Percentiles rank a stretch among this genome's conserved stretches.
phyloP scores from a whole-genome alignment of 2,329 filamentous ascomycete genomes.

The Polychaeton citri region DNA sequence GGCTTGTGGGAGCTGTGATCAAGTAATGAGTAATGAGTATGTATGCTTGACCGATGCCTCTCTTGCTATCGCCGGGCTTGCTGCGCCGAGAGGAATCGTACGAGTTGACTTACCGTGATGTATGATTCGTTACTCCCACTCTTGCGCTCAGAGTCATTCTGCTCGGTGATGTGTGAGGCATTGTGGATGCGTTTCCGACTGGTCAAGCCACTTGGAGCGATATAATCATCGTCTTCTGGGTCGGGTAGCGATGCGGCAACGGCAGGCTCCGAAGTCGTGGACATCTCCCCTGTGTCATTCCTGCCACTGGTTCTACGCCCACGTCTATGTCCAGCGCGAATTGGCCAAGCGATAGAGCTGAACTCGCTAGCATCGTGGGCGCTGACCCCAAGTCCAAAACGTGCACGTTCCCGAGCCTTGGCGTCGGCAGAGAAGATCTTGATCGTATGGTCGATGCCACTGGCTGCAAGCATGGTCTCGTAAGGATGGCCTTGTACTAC shows the following conservation, averaged over 20 bases:
- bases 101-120: constrained; percentile 31
- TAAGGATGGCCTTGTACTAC: constrained; percentile 56
- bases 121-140: constrained; percentile 45
- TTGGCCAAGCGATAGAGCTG: constrained; percentile 25
- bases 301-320: constrained; percentile 3
- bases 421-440: constrained; percentile 54
- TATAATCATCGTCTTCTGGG: constrained; percentile 17
- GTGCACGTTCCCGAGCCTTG: constrained; percentile 43
- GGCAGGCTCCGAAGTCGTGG: constrained; percentile 15
- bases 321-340: constrained; percentile 5
- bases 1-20: constrained; percentile 11
- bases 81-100: neutral
- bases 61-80: too few relatives aligned
- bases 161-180: constrained; percentile 46
- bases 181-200: constrained; percentile 47
- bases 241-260: constrained; percentile 4
- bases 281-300: constrained; percentile 1
- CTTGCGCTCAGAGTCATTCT: constrained; percentile 48
- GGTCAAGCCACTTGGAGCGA: constrained; percentile 33
- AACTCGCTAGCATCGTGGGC: constrained; percentile 31
- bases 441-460: constrained; percentile 54
- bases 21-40: neutral
- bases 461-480: constrained; percentile 52
- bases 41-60: too few relatives aligned
- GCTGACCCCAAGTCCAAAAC: constrained; percentile 44